Base-by-base conservation (phyloP, 768 basidiomycete species). In the Agrocybe chaxingu region DNA sequence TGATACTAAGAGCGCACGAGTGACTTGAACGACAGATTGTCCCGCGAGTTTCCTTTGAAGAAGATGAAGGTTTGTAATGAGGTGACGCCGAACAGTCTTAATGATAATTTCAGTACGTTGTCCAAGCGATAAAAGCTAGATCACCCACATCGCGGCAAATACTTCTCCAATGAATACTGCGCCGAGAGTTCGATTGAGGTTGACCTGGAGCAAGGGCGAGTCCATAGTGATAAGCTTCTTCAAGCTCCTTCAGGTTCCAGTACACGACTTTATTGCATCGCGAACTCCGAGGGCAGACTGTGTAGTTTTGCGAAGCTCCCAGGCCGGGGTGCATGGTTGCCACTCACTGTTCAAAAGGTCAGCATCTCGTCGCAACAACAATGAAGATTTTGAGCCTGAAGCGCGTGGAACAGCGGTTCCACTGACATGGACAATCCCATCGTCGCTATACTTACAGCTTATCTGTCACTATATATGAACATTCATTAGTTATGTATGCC, bases 101-200 rank as follows among this genome's bases (percentile, higher is more conserved):
- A 31, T n/a, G 40, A n/a, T 9, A 35, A 2, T 4, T 7, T 9
- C 11, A n/a, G 36, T 18, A 18, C 44, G 35, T 44, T n/a, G 41
- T 48, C 16, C 11, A 18, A 33, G 30, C 18, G 32, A 1, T 32
- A 19, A n/a, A 30, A n/a, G 12, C 19, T 8, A 18, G 18, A 4
- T 35, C 8, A 42, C 58, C 37, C 54, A 58, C 61, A 37, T 18
- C 4, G 55, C 53, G 10, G 58, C 55, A 11, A 57, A 52, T 8
- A 57, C 48, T 44, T 58, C 58, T 13, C 61, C 61, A 31, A 58
- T 47, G 55, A 59, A 62, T 13, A 58, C 55, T 2, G 61, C 61
- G 16, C 61, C 58, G 7, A 62, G 49, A 8, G 58, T 59, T 41
- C 52, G 55, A 39, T 58, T 49, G 16, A 62, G 55, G 45, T 64